These are phyloP conservation scores for Carex pumila DNA, from an alignment of 176 grass and related monocot genomes.

Conservation along the genomic window DNA sequence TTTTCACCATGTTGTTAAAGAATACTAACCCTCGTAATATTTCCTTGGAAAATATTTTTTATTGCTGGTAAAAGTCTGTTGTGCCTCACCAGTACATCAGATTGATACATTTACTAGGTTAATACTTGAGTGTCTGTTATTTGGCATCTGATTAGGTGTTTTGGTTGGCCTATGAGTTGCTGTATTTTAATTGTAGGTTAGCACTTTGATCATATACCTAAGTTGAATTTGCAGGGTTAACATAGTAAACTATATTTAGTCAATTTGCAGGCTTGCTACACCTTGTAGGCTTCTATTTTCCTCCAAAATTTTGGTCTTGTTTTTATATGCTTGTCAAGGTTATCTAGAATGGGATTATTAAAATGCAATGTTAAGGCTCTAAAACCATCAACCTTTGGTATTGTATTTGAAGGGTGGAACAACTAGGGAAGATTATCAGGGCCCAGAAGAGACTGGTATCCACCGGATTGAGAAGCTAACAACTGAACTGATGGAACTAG, in stretches of 20 bases:
- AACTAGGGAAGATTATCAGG: slow-evolving; percentile 39
- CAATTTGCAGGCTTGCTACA: not conserved
- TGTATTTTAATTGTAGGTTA: not conserved
- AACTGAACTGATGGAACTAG: slow-evolving; percentile 74
- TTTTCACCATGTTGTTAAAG: not conserved
- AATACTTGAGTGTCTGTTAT: not conserved
- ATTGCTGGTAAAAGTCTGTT: not conserved
- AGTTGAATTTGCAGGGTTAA: not conserved
- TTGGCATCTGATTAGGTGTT: not conserved
- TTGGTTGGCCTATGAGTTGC: not conserved
- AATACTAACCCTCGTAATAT: not conserved
- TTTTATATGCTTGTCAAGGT: not conserved
- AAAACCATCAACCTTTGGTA: not conserved
- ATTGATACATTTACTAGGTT: not conserved
- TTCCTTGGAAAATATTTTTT: not conserved
- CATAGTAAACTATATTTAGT: not conserved
- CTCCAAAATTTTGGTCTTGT: not conserved
- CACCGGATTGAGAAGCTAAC: slow-evolving; percentile 70
- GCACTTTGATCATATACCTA: not conserved
- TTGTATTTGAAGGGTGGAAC: slow-evolving; percentile 33
- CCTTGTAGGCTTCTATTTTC: not conserved
- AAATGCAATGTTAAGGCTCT: not conserved
- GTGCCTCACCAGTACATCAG: not conserved
- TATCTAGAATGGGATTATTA: not conserved
- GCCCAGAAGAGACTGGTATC: slow-evolving; percentile 51